These are phyloP conservation scores for Colletotrichum sp. DNA, from an alignment of 2,329 filamentous ascomycete genomes.

Conservation along the genomic window DNA sequence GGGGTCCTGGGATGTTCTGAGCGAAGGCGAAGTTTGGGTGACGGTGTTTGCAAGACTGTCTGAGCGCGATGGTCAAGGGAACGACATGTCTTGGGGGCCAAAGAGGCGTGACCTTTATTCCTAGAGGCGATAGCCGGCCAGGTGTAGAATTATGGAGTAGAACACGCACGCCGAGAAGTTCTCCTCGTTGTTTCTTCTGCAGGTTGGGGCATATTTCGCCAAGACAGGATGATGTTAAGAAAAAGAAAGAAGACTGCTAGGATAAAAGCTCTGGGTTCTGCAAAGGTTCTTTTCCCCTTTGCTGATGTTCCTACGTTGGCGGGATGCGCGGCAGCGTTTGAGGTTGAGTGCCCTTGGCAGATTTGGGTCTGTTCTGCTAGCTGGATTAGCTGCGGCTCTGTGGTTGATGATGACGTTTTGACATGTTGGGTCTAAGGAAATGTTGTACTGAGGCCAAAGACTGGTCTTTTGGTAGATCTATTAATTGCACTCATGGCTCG, in stretches of 20 bases:
- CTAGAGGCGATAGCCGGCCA: background rate
- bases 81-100: background rate
- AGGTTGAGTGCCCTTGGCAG: background rate
- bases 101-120: background rate
- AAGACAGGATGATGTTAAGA: background rate
- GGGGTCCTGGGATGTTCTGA: background rate
- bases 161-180: fast-evolving
- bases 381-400: background rate
- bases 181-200: background rate
- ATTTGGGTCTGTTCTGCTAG: background rate
- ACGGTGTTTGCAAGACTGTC: background rate
- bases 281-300: background rate
- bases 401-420: background rate
- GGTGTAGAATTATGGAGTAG: fast-evolving
- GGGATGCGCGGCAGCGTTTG: background rate
- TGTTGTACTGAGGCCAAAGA: background rate
- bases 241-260: background rate
- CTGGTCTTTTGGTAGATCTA: too few species aligned
- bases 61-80: background rate
- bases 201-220: fast-evolving
- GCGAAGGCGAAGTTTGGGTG: background rate
- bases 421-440: background rate
- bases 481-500: too few species aligned
- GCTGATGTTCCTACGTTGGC: too few species aligned
- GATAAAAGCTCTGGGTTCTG: background rate